Base-by-base conservation (phyloP, 2,329 filamentous ascomycete genomes). In the Clonostachys chloroleuca region DNA sequence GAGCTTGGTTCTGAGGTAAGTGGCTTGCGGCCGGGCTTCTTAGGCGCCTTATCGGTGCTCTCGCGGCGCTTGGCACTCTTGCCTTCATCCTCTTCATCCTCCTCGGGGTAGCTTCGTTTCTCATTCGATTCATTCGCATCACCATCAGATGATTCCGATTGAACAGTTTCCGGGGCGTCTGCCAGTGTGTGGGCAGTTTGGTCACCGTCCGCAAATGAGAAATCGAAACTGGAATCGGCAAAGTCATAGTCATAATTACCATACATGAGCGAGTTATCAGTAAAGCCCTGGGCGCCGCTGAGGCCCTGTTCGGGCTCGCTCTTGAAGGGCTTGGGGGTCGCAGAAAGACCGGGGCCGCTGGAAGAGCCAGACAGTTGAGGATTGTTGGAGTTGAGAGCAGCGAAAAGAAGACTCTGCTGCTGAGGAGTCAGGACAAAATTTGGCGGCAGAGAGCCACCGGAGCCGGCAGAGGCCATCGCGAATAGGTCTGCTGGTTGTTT, bases 1-100 rank as follows among this genome's bases (percentile, higher is more conserved):
- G 92, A 94, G 56, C 89, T 97, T 20, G 94, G 94, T 67, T 97
- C 94, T 18, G 89, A 95, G 43, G 90, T 97, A 59, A 97, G 76
- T 17, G 92, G 94, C 75, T 99, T 99, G 53, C 94, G 83, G 44
- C 94, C 94, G 5, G 94, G 92, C 72, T 97, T 99, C 81, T 97
- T 97, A 20, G 89, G 83, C 40, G 85, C 77, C 69, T 94, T 96
- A 41, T 92, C 89, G 47, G 90, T 84, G 49, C 86, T 83, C 67
- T 95, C 91, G 50, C 88, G 82, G 54, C 90, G 81, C 73, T 92
- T 94, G 49, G 75, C 68, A 14, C 70, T 69, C 40, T 70, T 70
- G 47, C 72, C 68, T 16, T 68, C 65, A n/a, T 78, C 87, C 6
- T 87, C 86, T 2, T 83, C 83, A 12, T 87, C 81, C 34, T 84